Evolutionary conservation across 805 yeast genomes (phyloP).

Genomic region (Sugiyamaella chiloensis): DNA sequence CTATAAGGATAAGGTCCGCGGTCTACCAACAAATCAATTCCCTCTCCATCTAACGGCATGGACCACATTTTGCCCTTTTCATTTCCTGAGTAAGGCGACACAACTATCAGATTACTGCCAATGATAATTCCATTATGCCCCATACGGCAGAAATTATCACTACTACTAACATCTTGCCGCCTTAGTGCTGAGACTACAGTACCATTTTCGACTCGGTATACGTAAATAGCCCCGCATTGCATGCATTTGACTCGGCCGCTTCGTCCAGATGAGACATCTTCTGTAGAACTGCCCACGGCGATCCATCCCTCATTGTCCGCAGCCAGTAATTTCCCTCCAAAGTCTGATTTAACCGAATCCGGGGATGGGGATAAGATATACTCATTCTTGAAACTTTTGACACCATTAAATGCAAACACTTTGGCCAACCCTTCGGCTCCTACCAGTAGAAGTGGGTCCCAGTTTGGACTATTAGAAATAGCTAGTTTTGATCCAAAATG

Average conservation of each 20-base stretch:
- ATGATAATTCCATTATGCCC: slow-evolving; percentile 35
- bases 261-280: slow-evolving; percentile 23
- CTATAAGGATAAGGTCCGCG: slow-evolving; percentile 30
- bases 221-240: slow-evolving; percentile 43
- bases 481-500: slow-evolving; percentile 42
- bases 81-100: slow-evolving; percentile 41
- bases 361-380: slow-evolving; percentile 16
- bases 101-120: slow-evolving; percentile 32
- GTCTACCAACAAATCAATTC: slow-evolving; percentile 21
- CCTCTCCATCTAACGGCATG: slow-evolving; percentile 26
- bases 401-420: slow-evolving; percentile 37
- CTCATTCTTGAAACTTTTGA: slow-evolving; percentile 14
- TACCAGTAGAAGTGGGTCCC: slow-evolving; percentile 29
- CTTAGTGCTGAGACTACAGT: slow-evolving; percentile 17
- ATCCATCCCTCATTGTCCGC: slow-evolving; percentile 30
- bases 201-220: slow-evolving; percentile 32
- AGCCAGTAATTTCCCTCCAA: slow-evolving; percentile 29
- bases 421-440: slow-evolving; percentile 40
- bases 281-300: slow-evolving; percentile 33
- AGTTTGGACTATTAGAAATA: slow-evolving; percentile 15
- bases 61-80: slow-evolving; percentile 50
- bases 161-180: slow-evolving; percentile 15
- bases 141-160: slow-evolving; percentile 29
- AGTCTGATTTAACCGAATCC: slow-evolving; percentile 14
- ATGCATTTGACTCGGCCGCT: slow-evolving; percentile 24